These are phyloP conservation scores for Claviceps maximensis DNA, from an alignment of 2,329 filamentous ascomycete species.

Conservation along the genomic window DNA sequence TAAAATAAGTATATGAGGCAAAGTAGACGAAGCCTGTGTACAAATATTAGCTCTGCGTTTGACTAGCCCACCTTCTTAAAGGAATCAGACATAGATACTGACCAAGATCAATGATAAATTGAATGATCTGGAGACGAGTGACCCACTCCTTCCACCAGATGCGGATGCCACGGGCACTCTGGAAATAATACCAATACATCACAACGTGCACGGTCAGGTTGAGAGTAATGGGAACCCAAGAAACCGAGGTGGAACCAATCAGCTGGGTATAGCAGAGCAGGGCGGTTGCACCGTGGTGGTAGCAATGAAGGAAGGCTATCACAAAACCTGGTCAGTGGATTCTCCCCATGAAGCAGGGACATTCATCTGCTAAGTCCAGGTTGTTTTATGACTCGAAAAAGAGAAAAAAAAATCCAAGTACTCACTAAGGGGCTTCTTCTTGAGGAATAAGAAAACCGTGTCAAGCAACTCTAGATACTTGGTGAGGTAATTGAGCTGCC, in stretches of 20 bases:
- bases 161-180: conserved; percentile 84
- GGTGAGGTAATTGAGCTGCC: conserved; percentile 89
- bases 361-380: background rate
- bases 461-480: conserved; percentile 95
- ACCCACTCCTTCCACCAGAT: conserved; percentile 99
- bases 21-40: conserved; percentile 86
- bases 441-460: conserved; percentile 92
- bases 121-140: conserved; percentile 89
- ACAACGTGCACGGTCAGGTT: conserved; percentile 93
- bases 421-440: conserved; percentile 88
- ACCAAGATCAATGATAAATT: conserved; percentile 96
- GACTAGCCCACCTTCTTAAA: background rate
- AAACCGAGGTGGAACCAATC: conserved; percentile 81
- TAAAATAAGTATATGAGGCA: conserved; percentile 97
- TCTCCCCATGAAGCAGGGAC: background rate
- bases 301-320: conserved; percentile 88
- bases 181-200: conserved; percentile 99
- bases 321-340: conserved; percentile 17
- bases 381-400: background rate
- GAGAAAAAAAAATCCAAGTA: background rate
- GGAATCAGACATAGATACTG: conserved; percentile 23
- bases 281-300: conserved; percentile 94
- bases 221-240: conserved; percentile 86
- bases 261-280: conserved; percentile 97
- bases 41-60: conserved; percentile 3